Conservation (phyloP, 2,329 filamentous ascomycete genomes). For the Mycosphaerella sp. region DNA sequence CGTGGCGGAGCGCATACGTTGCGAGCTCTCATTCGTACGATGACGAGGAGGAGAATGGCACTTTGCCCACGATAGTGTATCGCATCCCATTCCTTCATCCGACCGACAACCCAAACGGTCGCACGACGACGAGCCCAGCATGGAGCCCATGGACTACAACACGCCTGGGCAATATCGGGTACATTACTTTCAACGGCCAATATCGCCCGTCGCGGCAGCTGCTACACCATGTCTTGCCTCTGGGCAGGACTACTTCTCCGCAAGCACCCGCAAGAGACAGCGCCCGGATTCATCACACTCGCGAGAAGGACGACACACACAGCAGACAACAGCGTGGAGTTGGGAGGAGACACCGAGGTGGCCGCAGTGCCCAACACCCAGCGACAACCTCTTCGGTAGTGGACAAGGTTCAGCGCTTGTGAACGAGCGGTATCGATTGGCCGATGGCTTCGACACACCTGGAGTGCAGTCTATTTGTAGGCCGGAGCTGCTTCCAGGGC, state of each 20-base stretch:
- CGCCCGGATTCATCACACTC: slow-evolving; percentile 26
- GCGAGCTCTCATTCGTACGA: not conserved
- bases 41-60: not conserved
- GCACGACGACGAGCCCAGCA: slow-evolving; percentile 15
- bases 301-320: slow-evolving; percentile 5
- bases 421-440: slow-evolving; percentile 47
- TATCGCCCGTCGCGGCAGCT: slow-evolving; percentile 35
- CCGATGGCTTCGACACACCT: slow-evolving; percentile 46
- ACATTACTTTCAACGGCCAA: slow-evolving; percentile 40
- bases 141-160: slow-evolving; percentile 11
- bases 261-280: slow-evolving; percentile 29
- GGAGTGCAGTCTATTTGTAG: slow-evolving; percentile 34
- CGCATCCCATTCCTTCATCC: not conserved
- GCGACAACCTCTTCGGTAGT: slow-evolving; percentile 21
- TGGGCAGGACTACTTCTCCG: slow-evolving; percentile 28
- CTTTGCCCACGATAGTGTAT: not conserved
- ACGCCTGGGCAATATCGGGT: slow-evolving; percentile 3
- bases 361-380: slow-evolving; percentile 22
- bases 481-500: slow-evolving; percentile 29
- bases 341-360: slow-evolving; percentile 17
- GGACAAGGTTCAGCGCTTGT: slow-evolving; percentile 41
- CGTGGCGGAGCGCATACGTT: too few relatives aligned
- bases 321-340: slow-evolving; percentile 10
- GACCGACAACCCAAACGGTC: slow-evolving; percentile 7
- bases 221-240: slow-evolving; percentile 22